These are phyloP conservation scores for Phanerodontia chrysosporium DNA, from an alignment of 768 basidiomycete genomes.

Conservation along the genomic window DNA sequence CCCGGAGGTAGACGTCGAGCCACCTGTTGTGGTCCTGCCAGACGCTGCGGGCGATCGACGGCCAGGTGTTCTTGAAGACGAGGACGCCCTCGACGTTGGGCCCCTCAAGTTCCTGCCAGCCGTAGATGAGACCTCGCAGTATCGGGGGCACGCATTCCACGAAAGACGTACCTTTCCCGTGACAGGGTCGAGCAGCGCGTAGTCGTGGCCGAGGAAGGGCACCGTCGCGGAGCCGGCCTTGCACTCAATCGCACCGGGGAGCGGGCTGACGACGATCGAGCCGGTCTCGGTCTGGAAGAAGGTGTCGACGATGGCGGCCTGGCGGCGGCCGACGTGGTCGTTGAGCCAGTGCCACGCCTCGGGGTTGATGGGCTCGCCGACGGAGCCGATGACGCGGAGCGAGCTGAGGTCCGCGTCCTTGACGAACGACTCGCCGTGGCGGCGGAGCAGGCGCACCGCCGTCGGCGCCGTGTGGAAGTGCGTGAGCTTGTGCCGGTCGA, in stretches of 20 bases:
- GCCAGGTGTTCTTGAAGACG: slow-evolving; percentile 85
- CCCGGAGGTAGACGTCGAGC: slow-evolving; percentile 72
- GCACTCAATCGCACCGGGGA: slow-evolving; percentile 93
- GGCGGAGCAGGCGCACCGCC: slow-evolving; percentile 87
- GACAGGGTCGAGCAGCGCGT: slow-evolving; percentile 83
- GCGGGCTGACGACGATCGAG: slow-evolving; percentile 89
- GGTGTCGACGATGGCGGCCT: slow-evolving; percentile 94
- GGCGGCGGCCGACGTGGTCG: slow-evolving; percentile 81
- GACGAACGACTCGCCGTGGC: slow-evolving; percentile 84
- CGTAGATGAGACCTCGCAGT: not conserved
- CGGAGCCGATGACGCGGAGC: slow-evolving; percentile 84
- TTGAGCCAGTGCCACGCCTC: slow-evolving; percentile 99
- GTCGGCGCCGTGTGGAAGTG: slow-evolving; percentile 95
- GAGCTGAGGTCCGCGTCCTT: slow-evolving; percentile 75
- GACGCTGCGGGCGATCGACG: slow-evolving; percentile 89
- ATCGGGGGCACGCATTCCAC: not conserved
- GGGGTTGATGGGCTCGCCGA: slow-evolving; percentile 98
- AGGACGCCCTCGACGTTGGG: slow-evolving; percentile 90
- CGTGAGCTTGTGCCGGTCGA: slow-evolving; percentile 87
- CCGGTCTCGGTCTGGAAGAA: slow-evolving; percentile 99
- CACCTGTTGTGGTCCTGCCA: slow-evolving; percentile 89
- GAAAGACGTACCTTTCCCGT: slow-evolving; percentile 43
- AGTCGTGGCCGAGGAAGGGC: slow-evolving; percentile 94
- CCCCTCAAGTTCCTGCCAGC: slow-evolving; percentile 54
- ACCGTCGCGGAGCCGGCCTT: slow-evolving; percentile 97